Base-by-base conservation (phyloP, 2,329 filamentous ascomycete species). In the Cytospora chrysosperma region DNA sequence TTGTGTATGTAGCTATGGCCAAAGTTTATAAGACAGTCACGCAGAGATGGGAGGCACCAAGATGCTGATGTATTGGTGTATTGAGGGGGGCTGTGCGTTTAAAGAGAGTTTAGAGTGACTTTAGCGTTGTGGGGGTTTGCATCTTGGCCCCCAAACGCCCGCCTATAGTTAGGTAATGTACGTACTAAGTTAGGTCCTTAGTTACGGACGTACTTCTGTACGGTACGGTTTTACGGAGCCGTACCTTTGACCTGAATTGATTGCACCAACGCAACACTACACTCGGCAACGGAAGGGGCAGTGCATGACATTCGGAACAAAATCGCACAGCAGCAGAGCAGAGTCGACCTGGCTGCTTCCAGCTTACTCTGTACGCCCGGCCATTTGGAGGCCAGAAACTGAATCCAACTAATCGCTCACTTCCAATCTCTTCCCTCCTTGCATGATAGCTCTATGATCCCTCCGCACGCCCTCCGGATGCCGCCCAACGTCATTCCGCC, bases 401-500 rank as follows among this genome's bases (percentile, higher is more conserved):
- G n/a, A 10, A 6, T 24, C 37, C 8, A 56, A 19, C 54, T 30
- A 43, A 17, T 56, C 54, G 32, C 12, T 24, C 15, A 50, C 59
- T 50, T 32, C 37, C 34, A 37, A 15, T 37, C 34, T 37, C 9
- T 43, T n/a, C 40, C n/a, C 10, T 21, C 34, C 51, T 49, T 61
- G 55, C 27, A 61, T 61, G 59, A 40, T 51, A 40, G 53, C 59
- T 53, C 28, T 49, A 34, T 61, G 59, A n/a, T 27, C 28, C 59
- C 59, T 55, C 59, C 51, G 34, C 51, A 52, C 59, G 51, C 51
- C 55, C 51, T 54, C 30, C 61, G 57, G 59, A 64, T 64, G 64
- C 64, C 58, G 64, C 64, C 40, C 58, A 66, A 66, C 61, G 64
- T 56, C 64, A 61, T 61, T 55, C 28, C 54, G 59, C 59, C 28